phyloP scores from a whole-genome alignment of 2,329 filamentous ascomycete species.

The Penicillium frequentans region DNA sequence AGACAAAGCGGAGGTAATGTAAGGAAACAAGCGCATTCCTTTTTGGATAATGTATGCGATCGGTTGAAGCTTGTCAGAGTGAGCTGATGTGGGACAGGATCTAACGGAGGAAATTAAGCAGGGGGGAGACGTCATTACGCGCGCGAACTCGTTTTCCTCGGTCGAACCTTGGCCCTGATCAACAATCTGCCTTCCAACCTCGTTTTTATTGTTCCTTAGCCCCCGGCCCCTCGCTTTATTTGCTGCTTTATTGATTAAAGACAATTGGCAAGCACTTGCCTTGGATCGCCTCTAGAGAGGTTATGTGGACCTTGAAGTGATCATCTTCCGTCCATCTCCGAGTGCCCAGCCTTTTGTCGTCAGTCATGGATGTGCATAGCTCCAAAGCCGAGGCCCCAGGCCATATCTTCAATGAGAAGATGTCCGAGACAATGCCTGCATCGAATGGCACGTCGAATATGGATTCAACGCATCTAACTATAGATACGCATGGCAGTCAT shows the following conservation, averaged over 20 bases:
- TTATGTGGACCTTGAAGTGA: slow-evolving; percentile 26
- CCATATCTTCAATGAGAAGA: slow-evolving; percentile 21
- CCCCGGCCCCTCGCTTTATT: not conserved
- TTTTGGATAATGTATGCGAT: not conserved
- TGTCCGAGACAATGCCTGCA: slow-evolving; percentile 21
- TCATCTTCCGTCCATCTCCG: slow-evolving; percentile 14
- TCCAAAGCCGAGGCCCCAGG: slow-evolving; percentile 18
- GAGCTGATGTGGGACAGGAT: not conserved
- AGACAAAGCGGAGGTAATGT: not conserved
- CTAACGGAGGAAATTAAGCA: slow-evolving; percentile 9
- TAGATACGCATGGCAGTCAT: slow-evolving; percentile 21
- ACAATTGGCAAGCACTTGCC: not conserved
- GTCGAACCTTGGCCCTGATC: slow-evolving; percentile 1
- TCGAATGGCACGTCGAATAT: slow-evolving; percentile 4
- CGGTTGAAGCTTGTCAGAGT: not conserved
- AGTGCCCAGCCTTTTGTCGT: not conserved
- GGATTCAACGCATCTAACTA: slow-evolving; percentile 9
- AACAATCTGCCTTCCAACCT: slow-evolving; percentile 4
- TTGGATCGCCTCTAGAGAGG: not conserved
- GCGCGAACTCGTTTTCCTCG: slow-evolving; percentile 2
- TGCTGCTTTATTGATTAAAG: not conserved
- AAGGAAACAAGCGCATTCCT: not conserved
- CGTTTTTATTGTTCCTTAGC: not conserved
- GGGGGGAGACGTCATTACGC: slow-evolving; percentile 28
- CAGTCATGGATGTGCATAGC: slow-evolving; percentile 19